Evolutionary conservation across 345 rosid species (phyloP), one percentile per base, ranked within the genome.

Genomic region (Diplotaxis tenuifolia): DNA sequence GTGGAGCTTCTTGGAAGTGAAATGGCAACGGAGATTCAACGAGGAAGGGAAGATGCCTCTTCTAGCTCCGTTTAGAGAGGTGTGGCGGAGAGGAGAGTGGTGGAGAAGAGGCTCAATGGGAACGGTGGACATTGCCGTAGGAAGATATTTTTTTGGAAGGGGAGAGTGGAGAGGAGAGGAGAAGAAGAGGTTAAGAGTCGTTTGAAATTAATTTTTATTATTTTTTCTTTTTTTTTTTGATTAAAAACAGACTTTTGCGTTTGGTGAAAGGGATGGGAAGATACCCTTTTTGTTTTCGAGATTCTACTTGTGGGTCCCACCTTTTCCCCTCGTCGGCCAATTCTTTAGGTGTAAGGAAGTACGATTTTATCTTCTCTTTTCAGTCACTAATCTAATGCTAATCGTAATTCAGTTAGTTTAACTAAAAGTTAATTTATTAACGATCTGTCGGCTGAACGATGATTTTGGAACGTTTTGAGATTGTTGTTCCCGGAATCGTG

Each of bases 51-150:
- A 47, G 32, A 59, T 70, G 21, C 54, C 21, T 57, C 18, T 61
- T 57, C 18, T 61, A 61, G 78, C 54, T 32, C 61, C 65, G 73
- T 14, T 49, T 27, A 18, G 38, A 9, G 75, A 78, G 57, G 16
- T 70, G 31, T 10, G 70, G 1, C 79, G 54, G 2, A 80, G 52
- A 23, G 72, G 36, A 42, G 34, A 52, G 58, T 31, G 69, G 50
- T 73, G 86, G 36, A 86, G 82, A 28, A 86, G 60, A 40, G 86
- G 81, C 73, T 84, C 65, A 3, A 78, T 62, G 22, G 81, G 72
- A 62, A 85, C 70, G 1, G 88, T 73, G 52, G 90, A 84, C 93
- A 88, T 86, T 31, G 64, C 63, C 23, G 34, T 2, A 0, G 4
- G 50, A 42, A 42, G 49, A 42, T 42, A 42, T 42, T n/a, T 42